Percentiles rank a stretch among this genome's conserved stretches.
These are phyloP conservation scores for Gastrolobium bilobum DNA, from an alignment of 306 rosid species.

Conservation along the genomic window DNA sequence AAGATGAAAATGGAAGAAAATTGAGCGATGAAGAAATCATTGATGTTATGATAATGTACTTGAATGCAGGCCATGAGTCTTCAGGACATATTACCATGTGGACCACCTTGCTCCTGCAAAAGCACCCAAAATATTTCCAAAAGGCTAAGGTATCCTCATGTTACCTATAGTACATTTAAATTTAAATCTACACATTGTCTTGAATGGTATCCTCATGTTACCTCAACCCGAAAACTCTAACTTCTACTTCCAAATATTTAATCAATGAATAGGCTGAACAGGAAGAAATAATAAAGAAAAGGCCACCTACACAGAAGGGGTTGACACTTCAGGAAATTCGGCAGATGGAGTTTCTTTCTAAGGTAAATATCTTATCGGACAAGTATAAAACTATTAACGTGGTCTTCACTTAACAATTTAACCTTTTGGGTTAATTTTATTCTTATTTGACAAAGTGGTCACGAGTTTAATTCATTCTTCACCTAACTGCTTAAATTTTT, in stretches of 20 bases:
- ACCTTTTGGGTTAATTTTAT: no score
- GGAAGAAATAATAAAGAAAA: conserved; percentile 55
- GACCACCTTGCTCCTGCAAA: conserved; percentile 57
- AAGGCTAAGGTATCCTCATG: conserved; percentile 70
- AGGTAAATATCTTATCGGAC: conserved; percentile 55
- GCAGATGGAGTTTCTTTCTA: conserved; percentile 69
- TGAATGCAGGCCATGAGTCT: conserved; percentile 88
- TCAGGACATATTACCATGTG: conserved; percentile 83
- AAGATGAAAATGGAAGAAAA: conserved; percentile 70
- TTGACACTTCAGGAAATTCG: conserved; percentile 66
- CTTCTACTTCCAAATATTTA: neutral
- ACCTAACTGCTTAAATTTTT: no score
- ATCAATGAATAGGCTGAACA: conserved; percentile 64
- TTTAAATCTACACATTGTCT: neutral
- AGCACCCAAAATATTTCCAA: conserved; percentile 59
- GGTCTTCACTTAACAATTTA: no score
- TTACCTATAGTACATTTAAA: neutral
- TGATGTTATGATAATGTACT: conserved; percentile 73
- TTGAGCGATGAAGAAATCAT: conserved; percentile 67
- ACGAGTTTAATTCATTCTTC: no score
- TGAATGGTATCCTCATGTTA: neutral
- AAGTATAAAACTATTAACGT: no score
- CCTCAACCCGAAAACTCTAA: neutral
- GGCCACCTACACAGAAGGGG: conserved; percentile 64
- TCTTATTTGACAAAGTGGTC: no score